Base-by-base conservation (phyloP, 2,329 filamentous ascomycete species). In the Magnaporthales sp. region DNA sequence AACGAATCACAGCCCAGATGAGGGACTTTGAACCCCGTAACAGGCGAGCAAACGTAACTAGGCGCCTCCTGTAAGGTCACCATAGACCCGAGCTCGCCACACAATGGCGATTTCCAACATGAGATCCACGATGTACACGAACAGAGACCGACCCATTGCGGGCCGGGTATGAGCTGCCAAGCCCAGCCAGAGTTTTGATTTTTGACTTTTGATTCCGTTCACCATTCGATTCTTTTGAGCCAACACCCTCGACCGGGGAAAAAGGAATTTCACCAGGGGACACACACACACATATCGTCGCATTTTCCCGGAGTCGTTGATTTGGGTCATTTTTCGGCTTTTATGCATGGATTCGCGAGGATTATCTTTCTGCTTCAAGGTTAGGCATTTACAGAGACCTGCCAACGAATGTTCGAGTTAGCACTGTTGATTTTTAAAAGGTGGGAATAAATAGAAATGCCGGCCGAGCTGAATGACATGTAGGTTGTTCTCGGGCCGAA, bases 1-100 rank as follows among this genome's bases (percentile, higher is more conserved):
- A 19, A 5, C 22, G n/a, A 4, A 63, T 32, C 11, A 22, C 61
- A 86, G 84, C 77, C 27, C 82, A 84, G 68, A 83, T 84, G 77
- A 80, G 76, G 68, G 79, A 80, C 68, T 78, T 77, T 70, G 83
- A 85, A 38, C 79, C 82, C 66, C 81, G 83, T n/a, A 79, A 84
- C 69, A 78, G 77, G 68, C 80, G 64, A 30, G 13, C 11, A n/a
- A 38, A 27, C 7, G 6, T 19, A 8, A 4, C 30, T 30, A 31
- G 30, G 13, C 62, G 62, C 30, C 38, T 46, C 38, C 24, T 58
- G 4, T 58, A 22, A 58, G 8, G 51, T 9, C 11, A 15, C 22
- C 15, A 58, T 26, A 58, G 19, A 5, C 24, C n/a, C 54, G 22
- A 24, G n/a, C 22, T 11, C 54, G 38, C 38, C 38, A n/a, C 38